Percentiles rank a stretch among this genome's conserved stretches.
These are phyloP conservation scores for Aureobasidium melanogenum DNA, from an alignment of 2,329 filamentous ascomycete species.

Conservation along the genomic window DNA sequence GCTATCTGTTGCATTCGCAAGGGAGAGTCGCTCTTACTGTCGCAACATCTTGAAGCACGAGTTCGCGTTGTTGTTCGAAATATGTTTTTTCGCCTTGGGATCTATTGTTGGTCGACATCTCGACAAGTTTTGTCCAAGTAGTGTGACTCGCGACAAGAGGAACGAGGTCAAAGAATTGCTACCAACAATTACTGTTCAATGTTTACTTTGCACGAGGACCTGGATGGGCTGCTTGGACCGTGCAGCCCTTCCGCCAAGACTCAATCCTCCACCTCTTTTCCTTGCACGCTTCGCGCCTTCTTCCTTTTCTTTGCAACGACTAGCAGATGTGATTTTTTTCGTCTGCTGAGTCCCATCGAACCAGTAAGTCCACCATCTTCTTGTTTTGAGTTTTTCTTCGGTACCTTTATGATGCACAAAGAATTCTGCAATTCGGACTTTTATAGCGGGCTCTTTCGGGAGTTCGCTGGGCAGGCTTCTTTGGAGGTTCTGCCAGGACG, in stretches of 20 bases:
- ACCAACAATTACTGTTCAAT: background rate
- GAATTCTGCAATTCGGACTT: constrained; percentile 13
- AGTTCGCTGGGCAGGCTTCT: background rate
- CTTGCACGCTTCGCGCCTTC: background rate
- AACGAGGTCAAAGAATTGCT: background rate
- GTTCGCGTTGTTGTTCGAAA: constrained; percentile 68
- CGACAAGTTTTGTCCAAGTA: background rate
- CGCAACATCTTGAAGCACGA: constrained; percentile 63
- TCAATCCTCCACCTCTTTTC: background rate
- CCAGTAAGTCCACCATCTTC: background rate
- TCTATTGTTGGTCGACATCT: constrained; percentile 23
- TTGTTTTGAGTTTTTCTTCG: background rate
- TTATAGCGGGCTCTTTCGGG: background rate
- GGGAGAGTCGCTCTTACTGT: constrained; percentile 39
- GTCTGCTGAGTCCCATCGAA: background rate
- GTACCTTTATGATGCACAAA: constrained; percentile 1
- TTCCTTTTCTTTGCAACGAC: background rate
- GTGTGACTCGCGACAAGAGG: background rate
- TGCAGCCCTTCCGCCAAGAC: background rate
- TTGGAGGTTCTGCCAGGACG: background rate
- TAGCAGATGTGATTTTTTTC: background rate
- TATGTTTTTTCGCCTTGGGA: constrained; percentile 42
- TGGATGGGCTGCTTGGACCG: background rate
- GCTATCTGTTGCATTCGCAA: background rate
- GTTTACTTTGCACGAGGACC: background rate